Conservation (phyloP, 169 alveolate genomes). For the Plasmodium gaboni region DNA sequence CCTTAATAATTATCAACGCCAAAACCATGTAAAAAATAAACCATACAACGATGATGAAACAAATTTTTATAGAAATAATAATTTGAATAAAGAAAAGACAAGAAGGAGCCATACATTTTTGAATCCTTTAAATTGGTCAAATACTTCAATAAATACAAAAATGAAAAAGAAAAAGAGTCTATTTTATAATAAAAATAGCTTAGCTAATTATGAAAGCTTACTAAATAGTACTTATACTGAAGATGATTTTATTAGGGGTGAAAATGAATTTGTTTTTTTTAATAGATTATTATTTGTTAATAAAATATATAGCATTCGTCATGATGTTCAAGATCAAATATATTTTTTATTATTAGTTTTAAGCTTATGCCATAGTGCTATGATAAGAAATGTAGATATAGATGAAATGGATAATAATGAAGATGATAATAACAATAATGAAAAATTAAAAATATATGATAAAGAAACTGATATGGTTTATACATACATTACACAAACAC, state of each 20-base stretch:
- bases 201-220: slow-evolving; percentile 12
- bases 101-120: neutral
- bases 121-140: slow-evolving; percentile 53
- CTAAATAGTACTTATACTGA: slow-evolving; percentile 30
- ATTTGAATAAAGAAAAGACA: neutral
- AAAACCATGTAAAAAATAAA: too few species aligned
- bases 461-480: slow-evolving; percentile 54
- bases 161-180: slow-evolving; percentile 19
- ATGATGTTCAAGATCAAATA: slow-evolving; percentile 51
- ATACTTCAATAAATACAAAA: slow-evolving; percentile 30
- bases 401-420: slow-evolving; percentile 59
- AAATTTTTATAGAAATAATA: neutral
- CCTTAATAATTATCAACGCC: too few species aligned
- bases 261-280: slow-evolving; percentile 69
- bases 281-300: slow-evolving; percentile 59
- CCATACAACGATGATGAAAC: neutral
- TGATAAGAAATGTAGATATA: slow-evolving; percentile 65
- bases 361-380: slow-evolving; percentile 73
- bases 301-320: slow-evolving; percentile 47
- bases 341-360: slow-evolving; percentile 41
- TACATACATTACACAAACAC: slow-evolving; percentile 48
- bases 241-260: slow-evolving; percentile 54
- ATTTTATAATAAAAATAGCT: slow-evolving; percentile 23
- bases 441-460: slow-evolving; percentile 42
- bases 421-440: slow-evolving; percentile 15